Percentiles rank a stretch among this genome's conserved stretches.
phyloP scores from a whole-genome alignment of 1,284 basidiomycete species.

The Schizopora paradoxa region DNA sequence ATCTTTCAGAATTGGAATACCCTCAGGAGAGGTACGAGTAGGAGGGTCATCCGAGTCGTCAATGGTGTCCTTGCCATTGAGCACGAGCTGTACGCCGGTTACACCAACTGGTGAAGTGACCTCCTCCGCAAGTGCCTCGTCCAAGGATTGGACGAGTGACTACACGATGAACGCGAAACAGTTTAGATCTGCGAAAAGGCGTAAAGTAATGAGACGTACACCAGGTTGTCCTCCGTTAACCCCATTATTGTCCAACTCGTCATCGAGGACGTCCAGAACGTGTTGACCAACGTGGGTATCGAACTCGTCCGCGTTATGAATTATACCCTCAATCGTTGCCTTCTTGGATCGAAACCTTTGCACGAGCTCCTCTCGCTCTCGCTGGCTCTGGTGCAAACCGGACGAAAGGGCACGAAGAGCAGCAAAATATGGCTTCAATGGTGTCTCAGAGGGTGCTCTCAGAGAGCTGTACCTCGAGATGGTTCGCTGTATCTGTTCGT shows the following conservation, averaged over 20 bases:
- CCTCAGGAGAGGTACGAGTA: too few relatives aligned
- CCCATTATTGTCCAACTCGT: too few relatives aligned
- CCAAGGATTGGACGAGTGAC: constrained; percentile 46
- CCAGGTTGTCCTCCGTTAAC: too few relatives aligned
- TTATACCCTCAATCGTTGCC: too few relatives aligned
- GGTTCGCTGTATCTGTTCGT: constrained; percentile 59
- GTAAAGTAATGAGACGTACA: too few relatives aligned
- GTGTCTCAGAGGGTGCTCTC: constrained; percentile 40
- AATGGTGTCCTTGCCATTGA: not conserved
- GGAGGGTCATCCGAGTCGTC: not conserved
- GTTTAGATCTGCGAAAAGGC: too few relatives aligned
- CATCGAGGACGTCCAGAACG: constrained; percentile 43
- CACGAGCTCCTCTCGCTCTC: too few relatives aligned
- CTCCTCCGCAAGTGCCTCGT: constrained; percentile 32
- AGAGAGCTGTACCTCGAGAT: constrained; percentile 42
- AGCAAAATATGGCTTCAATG: constrained; percentile 58
- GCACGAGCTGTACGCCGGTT: not conserved
- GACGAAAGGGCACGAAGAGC: constrained; percentile 65
- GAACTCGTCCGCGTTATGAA: too few relatives aligned
- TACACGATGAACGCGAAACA: constrained; percentile 3
- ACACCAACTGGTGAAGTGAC: constrained; percentile 2
- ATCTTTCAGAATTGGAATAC: constrained; percentile 6
- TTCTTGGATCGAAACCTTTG: too few relatives aligned
- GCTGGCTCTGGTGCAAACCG: constrained; percentile 53
- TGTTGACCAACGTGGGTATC: constrained; percentile 56